Evolutionary conservation across 768 basidiomycete species (phyloP).

Genomic region (Scleroderma citrinum): DNA sequence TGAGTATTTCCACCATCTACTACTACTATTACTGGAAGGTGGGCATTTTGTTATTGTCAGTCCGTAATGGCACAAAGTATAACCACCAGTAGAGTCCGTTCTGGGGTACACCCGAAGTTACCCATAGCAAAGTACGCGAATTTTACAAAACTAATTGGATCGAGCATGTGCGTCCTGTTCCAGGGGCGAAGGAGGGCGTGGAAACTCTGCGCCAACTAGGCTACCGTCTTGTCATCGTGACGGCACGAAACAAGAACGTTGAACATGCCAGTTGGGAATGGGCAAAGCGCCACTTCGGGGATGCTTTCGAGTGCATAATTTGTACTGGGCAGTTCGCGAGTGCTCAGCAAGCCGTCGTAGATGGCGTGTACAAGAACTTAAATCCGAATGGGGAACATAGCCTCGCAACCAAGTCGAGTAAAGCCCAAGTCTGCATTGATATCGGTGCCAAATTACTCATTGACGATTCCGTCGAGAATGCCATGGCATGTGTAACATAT

Average conservation of each 20-base stretch:
- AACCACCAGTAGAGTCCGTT: slow-evolving; percentile 35
- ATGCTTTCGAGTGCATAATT: slow-evolving; percentile 53
- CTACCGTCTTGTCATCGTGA: slow-evolving; percentile 66
- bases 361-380: slow-evolving; percentile 1
- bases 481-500: slow-evolving; percentile 46
- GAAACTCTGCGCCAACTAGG: slow-evolving; percentile 54
- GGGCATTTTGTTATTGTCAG: neutral
- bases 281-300: slow-evolving; percentile 61
- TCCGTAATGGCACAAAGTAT: neutral
- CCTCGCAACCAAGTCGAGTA: slow-evolving; percentile 53
- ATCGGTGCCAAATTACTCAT: slow-evolving; percentile 62
- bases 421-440: slow-evolving; percentile 66
- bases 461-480: slow-evolving; percentile 81
- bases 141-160: slow-evolving; percentile 53
- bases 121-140: slow-evolving; percentile 50
- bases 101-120: slow-evolving; percentile 59
- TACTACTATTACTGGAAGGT: slow-evolving; percentile 81
- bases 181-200: slow-evolving; percentile 56
- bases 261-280: slow-evolving; percentile 60
- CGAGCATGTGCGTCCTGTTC: slow-evolving; percentile 43
- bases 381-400: slow-evolving; percentile 25
- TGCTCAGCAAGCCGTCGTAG: slow-evolving; percentile 31
- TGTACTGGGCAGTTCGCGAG: slow-evolving; percentile 72
- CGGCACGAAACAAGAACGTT: slow-evolving; percentile 56
- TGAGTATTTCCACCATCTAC: slow-evolving; percentile 52